Evolutionary conservation across 192 early-diverging fungal species (phyloP).

Genomic region (Mortierella alpina): DNA sequence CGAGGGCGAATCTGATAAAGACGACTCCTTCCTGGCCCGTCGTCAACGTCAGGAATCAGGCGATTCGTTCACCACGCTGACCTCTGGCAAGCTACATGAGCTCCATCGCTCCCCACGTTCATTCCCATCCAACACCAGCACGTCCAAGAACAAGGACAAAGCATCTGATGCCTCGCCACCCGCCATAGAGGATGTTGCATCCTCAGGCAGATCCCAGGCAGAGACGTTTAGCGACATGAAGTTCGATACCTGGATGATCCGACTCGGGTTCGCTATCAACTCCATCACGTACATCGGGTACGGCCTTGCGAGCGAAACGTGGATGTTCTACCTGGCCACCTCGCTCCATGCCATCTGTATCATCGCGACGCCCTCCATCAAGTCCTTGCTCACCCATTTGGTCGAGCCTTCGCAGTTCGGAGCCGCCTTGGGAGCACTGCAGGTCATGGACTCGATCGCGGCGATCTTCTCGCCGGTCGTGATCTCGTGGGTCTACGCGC

Average conservation of each 20-base stretch:
- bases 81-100: neutral
- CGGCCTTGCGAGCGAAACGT: constrained; percentile 36
- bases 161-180: neutral
- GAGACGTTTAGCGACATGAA: constrained; percentile 42
- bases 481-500: constrained; percentile 59
- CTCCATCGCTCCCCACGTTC: neutral
- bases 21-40: neutral
- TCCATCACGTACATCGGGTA: constrained; percentile 36
- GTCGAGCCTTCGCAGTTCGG: constrained; percentile 61
- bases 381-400: constrained; percentile 57
- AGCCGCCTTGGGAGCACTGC: constrained; percentile 59
- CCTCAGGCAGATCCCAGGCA: constrained; percentile 6
- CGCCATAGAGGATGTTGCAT: neutral
- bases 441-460: constrained; percentile 58
- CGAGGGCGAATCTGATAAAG: neutral
- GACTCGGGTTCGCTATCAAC: constrained; percentile 53
- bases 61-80: constrained; percentile 12
- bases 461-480: constrained; percentile 56
- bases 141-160: neutral
- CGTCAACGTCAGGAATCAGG: constrained; percentile 11
- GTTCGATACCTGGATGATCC: constrained; percentile 63
- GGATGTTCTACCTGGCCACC: constrained; percentile 26
- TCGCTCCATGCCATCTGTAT: constrained; percentile 41
- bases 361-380: constrained; percentile 55
- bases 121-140: neutral